Percentiles rank a stretch among this genome's conserved stretches.
phyloP scores from a whole-genome alignment of 345 rosid species.

The Luvunga scandens region DNA sequence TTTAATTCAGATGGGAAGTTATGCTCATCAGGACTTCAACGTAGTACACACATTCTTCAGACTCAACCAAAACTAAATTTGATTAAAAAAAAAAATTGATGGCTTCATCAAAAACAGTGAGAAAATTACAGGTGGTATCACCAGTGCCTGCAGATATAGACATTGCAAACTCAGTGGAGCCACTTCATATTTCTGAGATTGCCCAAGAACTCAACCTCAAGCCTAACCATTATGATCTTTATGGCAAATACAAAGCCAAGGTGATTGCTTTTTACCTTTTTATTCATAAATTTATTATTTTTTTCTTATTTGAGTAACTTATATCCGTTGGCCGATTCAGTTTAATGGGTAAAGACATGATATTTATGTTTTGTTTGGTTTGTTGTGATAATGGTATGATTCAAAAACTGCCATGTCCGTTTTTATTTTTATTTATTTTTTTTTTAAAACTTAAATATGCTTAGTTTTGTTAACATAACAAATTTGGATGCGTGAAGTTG shows the following conservation, averaged over 20 bases:
- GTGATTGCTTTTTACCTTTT: conserved; percentile 26
- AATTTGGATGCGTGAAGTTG: conserved; percentile 2
- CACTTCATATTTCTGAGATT: conserved; percentile 81
- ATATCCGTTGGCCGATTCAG: background rate
- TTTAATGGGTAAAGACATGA: too few relatives aligned
- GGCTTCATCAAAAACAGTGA: conserved; percentile 47
- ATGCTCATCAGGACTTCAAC: background rate
- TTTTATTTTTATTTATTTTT: background rate
- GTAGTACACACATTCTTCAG: background rate
- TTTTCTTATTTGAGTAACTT: too few relatives aligned
- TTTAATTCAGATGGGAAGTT: background rate
- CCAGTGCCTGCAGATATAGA: conserved; percentile 98
- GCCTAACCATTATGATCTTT: conserved; percentile 80
- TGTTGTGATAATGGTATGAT: background rate
- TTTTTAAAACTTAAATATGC: background rate
- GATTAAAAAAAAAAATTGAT: conserved; percentile 9
- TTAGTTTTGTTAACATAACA: background rate
- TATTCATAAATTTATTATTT: background rate
- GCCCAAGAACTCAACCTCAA: conserved; percentile 68
- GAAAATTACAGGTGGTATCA: conserved; percentile 71
- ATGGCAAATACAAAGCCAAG: conserved; percentile 97
- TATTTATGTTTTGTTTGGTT: background rate
- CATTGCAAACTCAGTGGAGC: conserved; percentile 84
- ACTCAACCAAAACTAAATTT: background rate
- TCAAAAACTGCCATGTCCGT: background rate